These are phyloP conservation scores for Neurospora sp. DNA, from an alignment of 2,329 filamentous ascomycete genomes.

Conservation along the genomic window DNA sequence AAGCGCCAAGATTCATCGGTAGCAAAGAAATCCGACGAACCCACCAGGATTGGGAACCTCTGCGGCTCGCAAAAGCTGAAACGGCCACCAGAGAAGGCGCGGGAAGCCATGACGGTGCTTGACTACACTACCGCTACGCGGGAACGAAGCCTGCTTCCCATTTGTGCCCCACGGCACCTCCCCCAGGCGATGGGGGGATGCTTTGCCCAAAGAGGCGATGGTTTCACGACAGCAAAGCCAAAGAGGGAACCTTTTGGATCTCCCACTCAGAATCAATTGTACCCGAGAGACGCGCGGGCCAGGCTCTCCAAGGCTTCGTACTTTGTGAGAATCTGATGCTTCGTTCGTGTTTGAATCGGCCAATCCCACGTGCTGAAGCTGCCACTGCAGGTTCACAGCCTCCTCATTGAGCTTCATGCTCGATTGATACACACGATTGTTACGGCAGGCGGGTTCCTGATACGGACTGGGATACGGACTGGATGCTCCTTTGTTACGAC, in stretches of 20 bases:
- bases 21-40: not conserved
- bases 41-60: not conserved
- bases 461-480: not conserved
- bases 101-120: not conserved
- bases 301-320: not conserved
- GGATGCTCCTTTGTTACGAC: not conserved
- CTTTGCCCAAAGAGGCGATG: not conserved
- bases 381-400: not conserved
- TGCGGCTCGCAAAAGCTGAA: not conserved
- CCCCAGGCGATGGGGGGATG: not conserved
- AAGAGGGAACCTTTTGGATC: not conserved
- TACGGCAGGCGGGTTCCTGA: not conserved
- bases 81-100: not conserved
- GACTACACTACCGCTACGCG: not conserved
- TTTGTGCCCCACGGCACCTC: not conserved
- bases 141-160: not conserved
- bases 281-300: not conserved
- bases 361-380: not conserved
- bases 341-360: not conserved
- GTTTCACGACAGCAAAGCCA: not conserved
- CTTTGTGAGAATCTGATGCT: not conserved
- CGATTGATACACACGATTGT: not conserved
- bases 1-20: not conserved
- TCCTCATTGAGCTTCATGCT: not conserved
- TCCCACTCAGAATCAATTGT: not conserved